Percentiles rank a stretch among this genome's conserved stretches.
Evolutionary conservation across 805 yeast species (phyloP).

Genomic region (Candida sphagnicola): DNA sequence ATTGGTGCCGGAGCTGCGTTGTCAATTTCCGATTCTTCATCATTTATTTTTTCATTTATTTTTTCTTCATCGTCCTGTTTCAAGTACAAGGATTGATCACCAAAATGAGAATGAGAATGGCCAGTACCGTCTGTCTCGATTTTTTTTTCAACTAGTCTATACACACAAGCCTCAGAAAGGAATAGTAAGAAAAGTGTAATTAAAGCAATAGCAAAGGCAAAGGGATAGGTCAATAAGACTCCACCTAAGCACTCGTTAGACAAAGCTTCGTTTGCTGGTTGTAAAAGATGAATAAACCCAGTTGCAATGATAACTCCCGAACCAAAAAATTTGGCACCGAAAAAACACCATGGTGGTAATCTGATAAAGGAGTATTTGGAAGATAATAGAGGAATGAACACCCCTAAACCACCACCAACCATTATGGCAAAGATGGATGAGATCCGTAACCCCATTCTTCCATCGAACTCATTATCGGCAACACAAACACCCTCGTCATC

Average conservation of each 20-base stretch:
- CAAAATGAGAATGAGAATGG: conserved; percentile 56
- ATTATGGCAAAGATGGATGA: conserved; percentile 62
- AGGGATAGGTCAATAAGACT: conserved; percentile 48
- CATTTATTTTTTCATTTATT: conserved; percentile 8
- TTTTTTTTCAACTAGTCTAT: conserved; percentile 40
- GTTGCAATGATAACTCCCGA: conserved; percentile 84
- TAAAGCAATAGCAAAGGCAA: conserved; percentile 52
- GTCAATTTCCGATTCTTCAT: background rate
- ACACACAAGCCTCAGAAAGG: conserved; percentile 48
- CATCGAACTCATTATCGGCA: conserved; percentile 42
- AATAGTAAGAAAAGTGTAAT: conserved; percentile 51
- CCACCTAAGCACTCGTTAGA: conserved; percentile 60
- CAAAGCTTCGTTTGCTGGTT: conserved; percentile 64
- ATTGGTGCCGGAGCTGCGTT: background rate
- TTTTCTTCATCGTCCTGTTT: conserved; percentile 17
- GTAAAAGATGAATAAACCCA: conserved; percentile 69
- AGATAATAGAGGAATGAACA: conserved; percentile 60
- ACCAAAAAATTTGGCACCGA: conserved; percentile 71
- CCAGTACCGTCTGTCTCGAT: conserved; percentile 16
- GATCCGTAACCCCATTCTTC: conserved; percentile 47
- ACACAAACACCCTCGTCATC: conserved; percentile 29
- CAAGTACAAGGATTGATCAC: conserved; percentile 32
- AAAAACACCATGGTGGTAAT: conserved; percentile 60
- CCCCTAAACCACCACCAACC: conserved; percentile 49
- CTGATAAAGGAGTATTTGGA: conserved; percentile 56